Evolutionary conservation across 2,329 filamentous ascomycete species (phyloP), one percentile per base, ranked within the genome.

Genomic region (Beauveria asiatica): DNA sequence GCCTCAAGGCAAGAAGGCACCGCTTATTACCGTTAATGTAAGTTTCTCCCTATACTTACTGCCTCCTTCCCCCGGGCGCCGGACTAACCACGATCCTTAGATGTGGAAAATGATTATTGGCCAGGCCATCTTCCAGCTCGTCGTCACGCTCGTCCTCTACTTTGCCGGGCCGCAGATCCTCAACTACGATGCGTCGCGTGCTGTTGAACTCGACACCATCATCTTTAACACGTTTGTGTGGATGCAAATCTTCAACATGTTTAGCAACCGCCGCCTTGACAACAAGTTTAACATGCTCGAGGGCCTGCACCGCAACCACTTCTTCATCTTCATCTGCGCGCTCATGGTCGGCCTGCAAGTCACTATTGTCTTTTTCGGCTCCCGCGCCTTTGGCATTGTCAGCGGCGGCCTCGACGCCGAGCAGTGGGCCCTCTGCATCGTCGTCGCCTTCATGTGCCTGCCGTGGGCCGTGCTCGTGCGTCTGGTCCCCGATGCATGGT

Each of bases 271-370:
- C 59, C 87, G 89, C 16, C 82, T 96, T 17, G 92, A 96, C 73
- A 96, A 95, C 74, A 84, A 84, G 60, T 86, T 94, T 76, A 96
- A 96, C 72, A 87, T 96, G 61, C 90, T 96, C 61, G 90, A 95
- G 72, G 89, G 89, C 59, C 84, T 96, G 61, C 80, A 82, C 21
- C 82, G 80, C 66, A 96, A 96, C 71, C 85, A 81, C 69, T 94
- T 92, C 79, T 96, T 96, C 76, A 80, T 92, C 33, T 78, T 78
- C 27, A 95, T 96, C 73, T 89, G 92, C 73, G 69, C 81, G 59
- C 80, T 94, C 73, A 95, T 96, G 87, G 80, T 94, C 62, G 90
- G 84, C 64, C 89, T 89, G 9, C 92, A 96, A 69, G 77, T 92
- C 21, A 82, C 95, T 75, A 96, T 96, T 69, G 83, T 95, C 65